A percentile compares a stretch with the other conserved stretches of the same genome.
phyloP scores from a whole-genome alignment of 202 grass and related monocot genomes.

The Schoenoplectus triqueter region DNA sequence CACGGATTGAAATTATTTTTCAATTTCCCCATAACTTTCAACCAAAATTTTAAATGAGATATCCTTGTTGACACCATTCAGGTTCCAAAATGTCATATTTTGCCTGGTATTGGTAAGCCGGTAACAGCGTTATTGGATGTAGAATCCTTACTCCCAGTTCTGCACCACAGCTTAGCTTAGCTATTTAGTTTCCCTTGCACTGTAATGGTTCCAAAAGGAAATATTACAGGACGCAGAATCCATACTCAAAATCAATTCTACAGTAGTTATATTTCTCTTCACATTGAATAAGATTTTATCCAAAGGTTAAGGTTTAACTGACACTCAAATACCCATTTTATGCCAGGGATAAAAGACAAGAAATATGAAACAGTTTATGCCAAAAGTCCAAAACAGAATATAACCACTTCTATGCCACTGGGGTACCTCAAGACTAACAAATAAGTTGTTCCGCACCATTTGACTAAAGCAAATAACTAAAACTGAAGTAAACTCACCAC shows the following conservation, averaged over 20 bases:
- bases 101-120: neutral
- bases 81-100: neutral
- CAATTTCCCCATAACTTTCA: neutral
- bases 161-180: neutral
- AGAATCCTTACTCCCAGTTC: neutral
- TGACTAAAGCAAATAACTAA: slow-evolving; percentile 31
- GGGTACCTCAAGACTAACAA: neutral
- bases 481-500: slow-evolving; percentile 59
- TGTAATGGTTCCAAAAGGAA: neutral
- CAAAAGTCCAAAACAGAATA: too few relatives aligned
- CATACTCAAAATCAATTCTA: neutral
- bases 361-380: too few relatives aligned
- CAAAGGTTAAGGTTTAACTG: too few relatives aligned
- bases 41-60: neutral
- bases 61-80: neutral
- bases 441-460: neutral
- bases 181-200: neutral
- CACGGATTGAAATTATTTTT: neutral
- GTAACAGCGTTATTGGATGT: neutral
- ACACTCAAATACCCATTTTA: too few relatives aligned
- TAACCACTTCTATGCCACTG: neutral
- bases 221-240: neutral
- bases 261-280: neutral
- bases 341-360: too few relatives aligned
- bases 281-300: neutral